Evolutionary conservation across 768 basidiomycete genomes (phyloP).

Genomic region (Rubroboletus pulcherrimus): DNA sequence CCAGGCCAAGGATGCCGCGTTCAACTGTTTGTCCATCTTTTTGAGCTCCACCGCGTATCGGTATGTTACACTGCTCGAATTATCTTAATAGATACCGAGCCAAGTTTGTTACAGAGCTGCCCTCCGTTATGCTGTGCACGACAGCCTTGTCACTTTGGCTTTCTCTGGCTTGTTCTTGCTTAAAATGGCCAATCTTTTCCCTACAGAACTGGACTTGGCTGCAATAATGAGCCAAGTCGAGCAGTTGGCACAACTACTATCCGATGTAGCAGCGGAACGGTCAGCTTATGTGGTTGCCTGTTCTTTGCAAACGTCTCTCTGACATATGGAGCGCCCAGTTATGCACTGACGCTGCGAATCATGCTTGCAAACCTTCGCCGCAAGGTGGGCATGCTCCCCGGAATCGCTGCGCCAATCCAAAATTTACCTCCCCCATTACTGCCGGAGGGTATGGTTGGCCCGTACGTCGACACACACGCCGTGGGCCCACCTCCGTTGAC

Average conservation of each 20-base stretch:
- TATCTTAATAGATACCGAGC: not conserved
- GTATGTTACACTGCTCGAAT: conserved; percentile 37
- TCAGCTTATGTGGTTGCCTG: conserved; percentile 24
- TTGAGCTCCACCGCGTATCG: conserved; percentile 77
- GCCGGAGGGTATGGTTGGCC: conserved; percentile 55
- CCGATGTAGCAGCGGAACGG: conserved; percentile 93
- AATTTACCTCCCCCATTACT: conserved; percentile 50
- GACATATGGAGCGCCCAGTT: conserved; percentile 41
- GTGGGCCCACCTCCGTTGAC: conserved; percentile 62
- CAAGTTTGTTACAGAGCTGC: conserved; percentile 54
- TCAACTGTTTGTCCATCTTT: conserved; percentile 80
- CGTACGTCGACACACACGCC: conserved; percentile 51
- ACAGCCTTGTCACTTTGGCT: conserved; percentile 85
- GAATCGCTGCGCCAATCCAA: conserved; percentile 44
- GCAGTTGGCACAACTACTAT: conserved; percentile 84
- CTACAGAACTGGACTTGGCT: conserved; percentile 72
- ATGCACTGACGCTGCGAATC: conserved; percentile 86
- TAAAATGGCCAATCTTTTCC: conserved; percentile 94
- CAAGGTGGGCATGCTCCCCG: conserved; percentile 68
- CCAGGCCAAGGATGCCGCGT: conserved; percentile 91
- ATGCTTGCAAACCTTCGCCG: conserved; percentile 91
- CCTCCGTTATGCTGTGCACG: conserved; percentile 90
- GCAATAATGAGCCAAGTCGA: conserved; percentile 82
- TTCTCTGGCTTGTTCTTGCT: conserved; percentile 89
- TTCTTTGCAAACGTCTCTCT: conserved; percentile 5